Evolutionary conservation across 495 filamentous ascomycete genomes (phyloP).

Genomic region (Aspergillus ostianus): DNA sequence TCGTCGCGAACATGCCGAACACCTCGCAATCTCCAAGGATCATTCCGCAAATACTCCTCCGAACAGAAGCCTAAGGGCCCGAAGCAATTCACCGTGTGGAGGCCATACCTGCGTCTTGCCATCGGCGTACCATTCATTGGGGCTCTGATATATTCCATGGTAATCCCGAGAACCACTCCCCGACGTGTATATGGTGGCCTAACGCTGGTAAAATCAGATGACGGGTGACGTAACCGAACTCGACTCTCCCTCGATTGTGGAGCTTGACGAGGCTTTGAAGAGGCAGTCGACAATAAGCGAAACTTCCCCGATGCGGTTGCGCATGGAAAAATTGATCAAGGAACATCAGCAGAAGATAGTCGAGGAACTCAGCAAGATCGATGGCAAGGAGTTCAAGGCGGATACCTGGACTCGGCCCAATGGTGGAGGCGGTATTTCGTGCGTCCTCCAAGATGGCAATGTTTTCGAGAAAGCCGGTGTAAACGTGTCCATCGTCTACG

Average conservation of each 20-base stretch:
- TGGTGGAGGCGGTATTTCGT: slow-evolving; percentile 84
- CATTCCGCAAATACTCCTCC: slow-evolving; percentile 33
- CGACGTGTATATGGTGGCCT: slow-evolving; percentile 1
- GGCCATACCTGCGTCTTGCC: slow-evolving; percentile 55
- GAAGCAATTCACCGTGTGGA: slow-evolving; percentile 44
- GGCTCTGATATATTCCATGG: slow-evolving; percentile 67
- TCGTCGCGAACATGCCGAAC: slow-evolving; percentile 24
- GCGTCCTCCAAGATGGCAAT: slow-evolving; percentile 91
- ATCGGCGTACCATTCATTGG: slow-evolving; percentile 62
- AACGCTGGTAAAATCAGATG: slow-evolving; percentile 30
- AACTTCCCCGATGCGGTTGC: slow-evolving; percentile 89
- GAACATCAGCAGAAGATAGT: slow-evolving; percentile 87
- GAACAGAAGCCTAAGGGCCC: slow-evolving; percentile 24
- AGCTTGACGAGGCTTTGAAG: slow-evolving; percentile 46
- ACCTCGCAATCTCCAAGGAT: slow-evolving; percentile 19
- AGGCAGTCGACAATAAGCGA: slow-evolving; percentile 45
- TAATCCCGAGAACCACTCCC: slow-evolving; percentile 23
- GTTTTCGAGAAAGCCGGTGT: slow-evolving; percentile 99
- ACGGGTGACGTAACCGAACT: slow-evolving; percentile 51
- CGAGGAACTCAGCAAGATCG: slow-evolving; percentile 71
- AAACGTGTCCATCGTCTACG: slow-evolving; percentile 92
- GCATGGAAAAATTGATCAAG: slow-evolving; percentile 95
- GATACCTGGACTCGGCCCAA: slow-evolving; percentile 88
- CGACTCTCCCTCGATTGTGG: slow-evolving; percentile 57
- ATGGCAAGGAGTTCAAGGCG: slow-evolving; percentile 74